These are phyloP conservation scores for Anisodus acutangulus DNA, from an alignment of 257 asterid species.

Conservation along the genomic window DNA sequence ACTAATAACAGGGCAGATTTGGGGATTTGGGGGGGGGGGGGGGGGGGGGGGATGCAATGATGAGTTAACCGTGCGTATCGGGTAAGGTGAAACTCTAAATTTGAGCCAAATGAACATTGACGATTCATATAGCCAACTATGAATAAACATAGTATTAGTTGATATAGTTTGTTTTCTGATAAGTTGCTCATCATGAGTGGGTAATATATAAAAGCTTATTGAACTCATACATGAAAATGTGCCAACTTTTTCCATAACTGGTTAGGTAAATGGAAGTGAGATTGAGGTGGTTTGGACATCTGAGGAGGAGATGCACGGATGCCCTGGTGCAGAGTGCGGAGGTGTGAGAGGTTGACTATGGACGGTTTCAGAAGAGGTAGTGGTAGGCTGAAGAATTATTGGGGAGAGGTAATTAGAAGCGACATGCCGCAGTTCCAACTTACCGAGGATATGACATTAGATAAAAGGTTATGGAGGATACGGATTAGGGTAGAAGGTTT, in stretches of 20 bases:
- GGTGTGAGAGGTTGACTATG: too few species aligned
- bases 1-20: too few species aligned
- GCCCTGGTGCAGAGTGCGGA: too few species aligned
- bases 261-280: not conserved
- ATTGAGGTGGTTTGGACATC: too few species aligned
- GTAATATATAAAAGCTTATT: not conserved
- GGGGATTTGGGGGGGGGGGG: not conserved
- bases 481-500: too few species aligned
- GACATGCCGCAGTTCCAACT: too few species aligned
- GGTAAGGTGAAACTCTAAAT: not conserved
- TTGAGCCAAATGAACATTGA: not conserved
- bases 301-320: too few species aligned
- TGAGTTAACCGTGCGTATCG: not conserved
- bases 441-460: too few species aligned
- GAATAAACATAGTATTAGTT: not conserved
- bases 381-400: too few species aligned
- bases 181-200: not conserved
- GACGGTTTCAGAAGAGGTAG: too few species aligned
- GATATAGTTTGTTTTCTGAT: not conserved
- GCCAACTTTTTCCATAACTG: not conserved
- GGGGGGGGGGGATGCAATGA: not conserved
- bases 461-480: too few species aligned
- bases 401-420: too few species aligned
- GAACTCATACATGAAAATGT: not conserved
- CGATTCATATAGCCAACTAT: not conserved